These are phyloP conservation scores for Tulasnella sp. DNA, from an alignment of 768 basidiomycete species.

Conservation along the genomic window DNA sequence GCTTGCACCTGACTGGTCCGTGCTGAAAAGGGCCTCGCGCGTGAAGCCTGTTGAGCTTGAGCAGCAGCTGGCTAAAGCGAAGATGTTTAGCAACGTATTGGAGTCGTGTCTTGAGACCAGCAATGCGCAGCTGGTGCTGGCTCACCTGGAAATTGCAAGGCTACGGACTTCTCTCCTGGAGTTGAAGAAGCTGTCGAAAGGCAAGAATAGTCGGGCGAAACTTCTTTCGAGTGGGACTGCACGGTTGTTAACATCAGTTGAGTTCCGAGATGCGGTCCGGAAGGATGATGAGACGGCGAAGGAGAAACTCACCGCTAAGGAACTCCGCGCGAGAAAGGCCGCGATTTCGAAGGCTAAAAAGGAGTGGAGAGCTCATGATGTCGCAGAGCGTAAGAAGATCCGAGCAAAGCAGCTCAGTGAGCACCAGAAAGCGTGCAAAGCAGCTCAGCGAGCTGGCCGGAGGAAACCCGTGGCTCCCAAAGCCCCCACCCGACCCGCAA, in stretches of 20 bases:
- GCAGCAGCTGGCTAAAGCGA: not conserved
- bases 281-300: too few species aligned
- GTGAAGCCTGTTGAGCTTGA: too few species aligned
- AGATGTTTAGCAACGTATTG: not conserved
- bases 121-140: not conserved
- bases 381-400: too few species aligned
- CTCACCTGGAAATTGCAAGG: not conserved
- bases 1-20: too few species aligned
- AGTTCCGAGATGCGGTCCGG: not conserved
- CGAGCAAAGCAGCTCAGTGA: too few species aligned
- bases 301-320: too few species aligned
- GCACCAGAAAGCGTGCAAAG: too few species aligned
- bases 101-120: not conserved
- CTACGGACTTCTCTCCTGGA: not conserved
- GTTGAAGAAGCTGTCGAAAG: not conserved
- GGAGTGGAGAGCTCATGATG: not conserved
- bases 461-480: too few species aligned
- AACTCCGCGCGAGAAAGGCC: too few species aligned
- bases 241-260: not conserved
- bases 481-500: too few species aligned
- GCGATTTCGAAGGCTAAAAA: not conserved
- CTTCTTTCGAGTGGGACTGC: not conserved
- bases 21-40: not conserved
- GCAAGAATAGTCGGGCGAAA: not conserved
- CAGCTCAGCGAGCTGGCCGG: too few species aligned